phyloP scores from a whole-genome alignment of 805 yeast genomes.

The Schwanniomyces pseudopolymorphus region DNA sequence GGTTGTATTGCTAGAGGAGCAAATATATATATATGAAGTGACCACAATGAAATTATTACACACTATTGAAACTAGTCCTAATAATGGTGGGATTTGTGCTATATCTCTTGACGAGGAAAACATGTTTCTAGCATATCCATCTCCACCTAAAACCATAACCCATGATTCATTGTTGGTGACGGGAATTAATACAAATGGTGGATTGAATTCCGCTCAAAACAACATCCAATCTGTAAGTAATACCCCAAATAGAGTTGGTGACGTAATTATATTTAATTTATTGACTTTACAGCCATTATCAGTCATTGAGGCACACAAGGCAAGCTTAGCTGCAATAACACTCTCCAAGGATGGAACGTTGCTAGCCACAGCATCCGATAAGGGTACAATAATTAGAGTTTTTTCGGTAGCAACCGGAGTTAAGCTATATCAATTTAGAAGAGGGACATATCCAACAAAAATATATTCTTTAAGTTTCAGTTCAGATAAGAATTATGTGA shows the following conservation, averaged over 20 bases:
- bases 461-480: conserved; percentile 79
- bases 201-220: conserved; percentile 37
- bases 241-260: conserved; percentile 55
- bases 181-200: conserved; percentile 42
- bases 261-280: conserved; percentile 78
- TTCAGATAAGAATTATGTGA: conserved; percentile 62
- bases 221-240: conserved; percentile 41
- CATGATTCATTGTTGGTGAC: conserved; percentile 42
- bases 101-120: conserved; percentile 49
- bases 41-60: conserved; percentile 41
- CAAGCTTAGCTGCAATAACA: conserved; percentile 66
- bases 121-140: conserved; percentile 68
- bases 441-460: conserved; percentile 83
- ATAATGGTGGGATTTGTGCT: conserved; percentile 56
- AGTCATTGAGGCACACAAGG: conserved; percentile 82
- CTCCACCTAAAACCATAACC: conserved; percentile 61
- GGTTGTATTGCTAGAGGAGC: conserved; percentile 42
- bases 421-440: conserved; percentile 68
- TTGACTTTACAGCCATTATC: conserved; percentile 70
- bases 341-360: conserved; percentile 74
- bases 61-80: conserved; percentile 45
- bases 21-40: conserved; percentile 43
- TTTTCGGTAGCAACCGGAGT: conserved; percentile 67
- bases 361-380: conserved; percentile 84
- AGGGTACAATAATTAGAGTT: conserved; percentile 87